These are phyloP conservation scores for Asterophora parasitica DNA, from an alignment of 768 basidiomycete genomes.

Conservation along the genomic window DNA sequence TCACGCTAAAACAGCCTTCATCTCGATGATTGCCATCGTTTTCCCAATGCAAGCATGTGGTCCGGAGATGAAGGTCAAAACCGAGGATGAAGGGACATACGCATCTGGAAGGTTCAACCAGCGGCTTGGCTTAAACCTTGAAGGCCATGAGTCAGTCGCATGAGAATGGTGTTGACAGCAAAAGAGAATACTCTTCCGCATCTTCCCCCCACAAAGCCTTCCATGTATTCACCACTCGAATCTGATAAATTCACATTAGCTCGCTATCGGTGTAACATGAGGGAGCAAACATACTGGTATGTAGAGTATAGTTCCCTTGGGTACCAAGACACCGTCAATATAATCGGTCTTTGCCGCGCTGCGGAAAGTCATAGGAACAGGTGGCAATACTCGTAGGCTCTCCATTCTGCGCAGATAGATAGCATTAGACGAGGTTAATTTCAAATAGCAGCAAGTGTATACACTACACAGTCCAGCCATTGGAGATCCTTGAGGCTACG, in stretches of 20 bases:
- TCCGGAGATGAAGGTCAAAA: slow-evolving; percentile 36
- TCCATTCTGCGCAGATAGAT: slow-evolving; percentile 35
- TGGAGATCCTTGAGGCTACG: slow-evolving; percentile 33
- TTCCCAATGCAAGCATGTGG: slow-evolving; percentile 41
- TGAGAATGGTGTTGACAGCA: background rate
- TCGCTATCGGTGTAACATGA: background rate
- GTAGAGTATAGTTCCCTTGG: slow-evolving; percentile 40
- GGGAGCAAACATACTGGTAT: slow-evolving; percentile 30
- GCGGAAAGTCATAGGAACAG: slow-evolving; percentile 37
- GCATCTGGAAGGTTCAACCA: slow-evolving; percentile 38
- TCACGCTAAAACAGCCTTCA: slow-evolving; percentile 36
- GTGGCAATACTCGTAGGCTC: slow-evolving; percentile 38
- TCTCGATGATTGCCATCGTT: slow-evolving; percentile 40
- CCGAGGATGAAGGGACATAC: slow-evolving; percentile 30
- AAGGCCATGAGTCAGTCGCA: background rate
- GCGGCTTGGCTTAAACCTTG: slow-evolving; percentile 41
- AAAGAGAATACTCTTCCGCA: slow-evolving; percentile 37
- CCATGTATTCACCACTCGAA: slow-evolving; percentile 47
- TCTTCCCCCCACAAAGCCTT: slow-evolving; percentile 47
- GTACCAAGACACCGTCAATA: slow-evolving; percentile 40
- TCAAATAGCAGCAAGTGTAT: slow-evolving; percentile 11
- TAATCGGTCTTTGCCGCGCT: slow-evolving; percentile 32
- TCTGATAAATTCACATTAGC: slow-evolving; percentile 24
- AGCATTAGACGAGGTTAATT: no score
- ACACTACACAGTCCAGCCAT: slow-evolving; percentile 40